These are phyloP conservation scores for Suillus discolor DNA, from an alignment of 768 basidiomycete species.

Conservation along the genomic window DNA sequence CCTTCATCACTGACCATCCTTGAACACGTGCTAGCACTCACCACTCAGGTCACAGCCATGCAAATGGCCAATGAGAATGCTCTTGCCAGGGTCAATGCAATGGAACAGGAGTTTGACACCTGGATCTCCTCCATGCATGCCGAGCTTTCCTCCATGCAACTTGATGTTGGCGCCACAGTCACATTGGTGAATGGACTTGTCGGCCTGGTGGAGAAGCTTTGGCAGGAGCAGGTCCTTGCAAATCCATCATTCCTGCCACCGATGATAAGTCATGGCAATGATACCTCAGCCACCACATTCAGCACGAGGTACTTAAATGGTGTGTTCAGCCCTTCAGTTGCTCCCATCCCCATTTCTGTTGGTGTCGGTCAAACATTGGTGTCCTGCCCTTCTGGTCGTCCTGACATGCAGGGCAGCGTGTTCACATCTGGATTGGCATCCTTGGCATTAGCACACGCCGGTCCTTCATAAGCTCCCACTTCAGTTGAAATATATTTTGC, in stretches of 20 bases:
- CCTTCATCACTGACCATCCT: too few relatives aligned
- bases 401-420: neutral
- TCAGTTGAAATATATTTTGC: too few relatives aligned
- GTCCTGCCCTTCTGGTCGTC: neutral
- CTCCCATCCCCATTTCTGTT: neutral
- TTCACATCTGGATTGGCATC: too few relatives aligned
- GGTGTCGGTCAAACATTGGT: neutral
- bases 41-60: too few relatives aligned
- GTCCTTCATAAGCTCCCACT: too few relatives aligned
- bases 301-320: neutral
- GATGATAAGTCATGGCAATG: accelerated
- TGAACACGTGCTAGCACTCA: too few relatives aligned
- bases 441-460: too few relatives aligned
- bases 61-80: too few relatives aligned
- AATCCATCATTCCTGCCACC: neutral
- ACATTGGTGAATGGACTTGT: neutral
- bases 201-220: neutral
- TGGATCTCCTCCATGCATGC: neutral
- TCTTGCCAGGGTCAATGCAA: too few relatives aligned
- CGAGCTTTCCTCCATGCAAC: neutral
- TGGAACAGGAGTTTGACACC: too few relatives aligned
- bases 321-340: neutral
- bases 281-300: neutral
- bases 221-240: neutral
- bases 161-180: neutral